Percentiles rank a stretch among this genome's conserved stretches.
Evolutionary conservation across 2,329 filamentous ascomycete genomes (phyloP).

Genomic region (Lasiodiplodia sp.): DNA sequence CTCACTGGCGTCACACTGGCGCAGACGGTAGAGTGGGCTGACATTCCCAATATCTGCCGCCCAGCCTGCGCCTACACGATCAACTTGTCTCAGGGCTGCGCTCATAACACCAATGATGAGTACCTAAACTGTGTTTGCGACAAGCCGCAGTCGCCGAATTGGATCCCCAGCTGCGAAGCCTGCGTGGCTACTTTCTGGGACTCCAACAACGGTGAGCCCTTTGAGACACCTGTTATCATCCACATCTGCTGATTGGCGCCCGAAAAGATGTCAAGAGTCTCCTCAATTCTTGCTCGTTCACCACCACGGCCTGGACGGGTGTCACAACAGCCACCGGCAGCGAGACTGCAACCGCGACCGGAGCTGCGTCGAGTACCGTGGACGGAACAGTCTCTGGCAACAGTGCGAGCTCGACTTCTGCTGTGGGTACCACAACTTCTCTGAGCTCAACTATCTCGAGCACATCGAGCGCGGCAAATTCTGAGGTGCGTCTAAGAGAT

Average conservation of each 20-base stretch:
- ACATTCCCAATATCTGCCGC: conserved; percentile 1
- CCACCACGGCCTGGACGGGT: neutral
- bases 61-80: conserved; percentile 3
- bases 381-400: neutral
- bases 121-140: neutral
- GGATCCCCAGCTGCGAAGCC: neutral
- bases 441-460: too few species aligned
- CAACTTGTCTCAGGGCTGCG: neutral
- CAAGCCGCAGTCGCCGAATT: neutral
- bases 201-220: neutral
- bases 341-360: neutral
- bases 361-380: neutral
- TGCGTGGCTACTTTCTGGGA: conserved; percentile 2
- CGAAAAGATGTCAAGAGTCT: neutral
- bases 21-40: neutral
- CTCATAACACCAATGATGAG: neutral
- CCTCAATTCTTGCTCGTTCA: neutral
- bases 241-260: neutral
- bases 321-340: neutral
- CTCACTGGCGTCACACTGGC: neutral
- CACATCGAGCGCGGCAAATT: too few species aligned
- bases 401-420: neutral
- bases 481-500: too few species aligned
- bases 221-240: neutral
- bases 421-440: neutral